A percentile compares a stretch with the other conserved stretches of the same genome.
These are phyloP conservation scores for Sporothrix inflata DNA, from an alignment of 2,329 filamentous ascomycete genomes.

Conservation along the genomic window DNA sequence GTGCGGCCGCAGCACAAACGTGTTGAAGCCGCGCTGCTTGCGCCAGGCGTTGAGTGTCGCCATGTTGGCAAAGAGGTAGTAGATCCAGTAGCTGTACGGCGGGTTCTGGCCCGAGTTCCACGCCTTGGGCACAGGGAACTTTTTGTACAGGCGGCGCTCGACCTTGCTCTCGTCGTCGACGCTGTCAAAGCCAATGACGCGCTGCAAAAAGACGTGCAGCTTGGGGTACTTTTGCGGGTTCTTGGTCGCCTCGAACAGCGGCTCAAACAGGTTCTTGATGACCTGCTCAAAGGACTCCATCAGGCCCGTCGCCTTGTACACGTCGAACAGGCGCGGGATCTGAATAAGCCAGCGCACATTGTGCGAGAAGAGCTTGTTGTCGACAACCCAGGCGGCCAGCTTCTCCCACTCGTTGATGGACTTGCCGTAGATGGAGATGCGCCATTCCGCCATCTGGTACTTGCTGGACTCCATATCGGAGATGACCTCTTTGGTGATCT, in stretches of 20 bases:
- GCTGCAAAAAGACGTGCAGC: constrained; percentile 89
- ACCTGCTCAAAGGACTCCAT: constrained; percentile 92
- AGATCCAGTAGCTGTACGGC: constrained; percentile 99
- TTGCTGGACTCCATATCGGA: constrained; percentile 97
- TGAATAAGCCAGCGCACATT: constrained; percentile 98
- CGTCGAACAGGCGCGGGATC: constrained; percentile 89
- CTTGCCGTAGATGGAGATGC: constrained; percentile 94
- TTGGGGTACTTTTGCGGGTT: constrained; percentile 87
- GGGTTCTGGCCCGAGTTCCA: constrained; percentile 96
- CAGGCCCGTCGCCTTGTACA: constrained; percentile 86
- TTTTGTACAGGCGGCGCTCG: constrained; percentile 90
- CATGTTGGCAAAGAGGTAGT: constrained; percentile 95
- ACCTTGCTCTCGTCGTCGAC: constrained; percentile 98
- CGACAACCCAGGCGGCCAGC: constrained; percentile 92
- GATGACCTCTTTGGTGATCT: constrained; percentile 98
- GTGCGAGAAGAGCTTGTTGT: constrained; percentile 97
- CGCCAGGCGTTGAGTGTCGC: constrained; percentile 90
- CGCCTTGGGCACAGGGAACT: constrained; percentile 85
- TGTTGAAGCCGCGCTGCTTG: constrained; percentile 91
- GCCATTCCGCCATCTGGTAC: constrained; percentile 99
- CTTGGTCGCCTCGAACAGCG: constrained; percentile 90
- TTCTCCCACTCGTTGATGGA: constrained; percentile 96
- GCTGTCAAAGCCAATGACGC: constrained; percentile 95
- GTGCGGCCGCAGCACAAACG: constrained; percentile 88
- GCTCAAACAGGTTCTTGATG: constrained; percentile 87